Evolutionary conservation across 2,329 filamentous ascomycete species (phyloP), one percentile per base, ranked within the genome.

Genomic region (Fusarium sp.): DNA sequence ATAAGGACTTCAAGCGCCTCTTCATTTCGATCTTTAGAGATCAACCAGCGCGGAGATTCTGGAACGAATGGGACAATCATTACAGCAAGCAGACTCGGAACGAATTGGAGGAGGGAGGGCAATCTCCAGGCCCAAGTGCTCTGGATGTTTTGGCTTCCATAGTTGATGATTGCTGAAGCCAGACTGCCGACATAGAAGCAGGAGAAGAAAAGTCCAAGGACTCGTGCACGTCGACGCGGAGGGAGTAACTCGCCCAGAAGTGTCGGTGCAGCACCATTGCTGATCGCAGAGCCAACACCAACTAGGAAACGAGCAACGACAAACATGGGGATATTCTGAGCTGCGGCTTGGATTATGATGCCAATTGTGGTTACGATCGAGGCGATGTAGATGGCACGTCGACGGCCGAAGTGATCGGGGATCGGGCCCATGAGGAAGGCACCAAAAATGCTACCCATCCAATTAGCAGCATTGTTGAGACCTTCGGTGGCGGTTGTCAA

Each of bases 401-500:
- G 49, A 6, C 49, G 49, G n/a, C 49, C 49, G 13, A 44, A 53
- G 12, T 53, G 8, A 9, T 53, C 49, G 1, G 49, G 49, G 7
- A 53, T 53, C 18, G 37, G 49, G 3, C 49, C 49, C 37, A 53
- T 53, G n/a, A 53, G 49, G 23, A 53, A 53, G 3, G 37, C 37
- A 15, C 49, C 49, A 3, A 53, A 53, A 6, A 53, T 53, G 20
- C 37, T 43, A 1, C 49, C 49, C 37, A 53, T 53, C 49, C 49
- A 53, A n/a, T 53, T 53, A 12, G 49, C 49, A 5, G 49, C 49
- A 16, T 44, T 53, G 11, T 53, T 53, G 20, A 53, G 49, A 20
- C 49, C 49, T 29, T 53, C 49, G 23, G 49, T 53, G 20, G 37
- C 49, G 5, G 49, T 53, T 6, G 9, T 53, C 4, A 53, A 13